Base-by-base conservation (phyloP, 805 yeast genomes). In the Lipomyces sp. region DNA sequence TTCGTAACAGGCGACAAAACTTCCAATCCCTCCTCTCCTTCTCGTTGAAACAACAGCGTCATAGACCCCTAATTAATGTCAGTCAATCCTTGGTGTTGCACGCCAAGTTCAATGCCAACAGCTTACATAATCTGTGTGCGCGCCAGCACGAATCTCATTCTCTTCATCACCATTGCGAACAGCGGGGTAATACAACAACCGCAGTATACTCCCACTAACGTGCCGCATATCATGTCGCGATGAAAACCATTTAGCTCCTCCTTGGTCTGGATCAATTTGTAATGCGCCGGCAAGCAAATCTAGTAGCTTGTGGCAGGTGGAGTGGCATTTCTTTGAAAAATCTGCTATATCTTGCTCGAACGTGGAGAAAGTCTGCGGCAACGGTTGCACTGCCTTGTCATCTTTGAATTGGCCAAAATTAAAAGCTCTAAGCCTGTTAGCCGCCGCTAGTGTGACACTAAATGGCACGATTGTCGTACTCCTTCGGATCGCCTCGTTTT, bases 21-120 rank as follows among this genome's bases (percentile, higher is more conserved):
- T 73, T 90, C 92, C 57, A 90, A 80, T 3, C 96, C 96, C 72
- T 88, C 92, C 74, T 90, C 90, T 55, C 83, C 85, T 70, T 82
- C 80, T 63, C 86, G 83, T 76, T 90, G 96, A 76, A 90, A 88
- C 62, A 90, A 78, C 39, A 90, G 77, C 0, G 96, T 90, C 67
- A 89, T 77, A 1, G 90, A 83, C 2, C 96, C 96, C 70, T 67
- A 37, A 24, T 15, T 67, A 37, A 24, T 15, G 53, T 33, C 37
- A 34, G 29, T 29, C 34, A 24, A 8, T 11, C 48, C 6, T 18
- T 13, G 11, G 15, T 8, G 6, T 33, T 24, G 8, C n/a, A 11
- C 30, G 10, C 11, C 53, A 18, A 54, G 13, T 15, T 18, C 29
- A n/a, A 13, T 2, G 42, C 48, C 18, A 42, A 61, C n/a, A 15